phyloP scores from a whole-genome alignment of 2,329 filamentous ascomycete genomes.

The Stagonosporopsis tanaceti region DNA sequence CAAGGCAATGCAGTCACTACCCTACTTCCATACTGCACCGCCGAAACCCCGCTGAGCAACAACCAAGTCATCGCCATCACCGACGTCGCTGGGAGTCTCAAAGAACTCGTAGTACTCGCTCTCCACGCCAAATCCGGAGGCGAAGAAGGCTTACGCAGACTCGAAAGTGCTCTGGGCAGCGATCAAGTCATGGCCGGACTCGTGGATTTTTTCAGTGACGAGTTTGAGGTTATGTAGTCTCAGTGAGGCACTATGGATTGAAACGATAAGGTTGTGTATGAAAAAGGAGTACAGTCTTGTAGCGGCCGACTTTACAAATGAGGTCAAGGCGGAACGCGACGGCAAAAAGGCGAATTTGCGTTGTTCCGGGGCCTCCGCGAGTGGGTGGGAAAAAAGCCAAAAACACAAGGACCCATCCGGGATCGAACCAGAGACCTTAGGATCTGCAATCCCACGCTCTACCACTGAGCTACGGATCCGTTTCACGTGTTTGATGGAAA shows the following conservation, averaged over 20 bases:
- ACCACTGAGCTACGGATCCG: slow-evolving; percentile 11
- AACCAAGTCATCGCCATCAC: slow-evolving; percentile 42
- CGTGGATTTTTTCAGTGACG: slow-evolving; percentile 44
- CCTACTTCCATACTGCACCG: slow-evolving; percentile 45
- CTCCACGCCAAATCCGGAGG: slow-evolving; percentile 32
- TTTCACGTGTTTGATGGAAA: no score
- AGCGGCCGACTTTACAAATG: background rate
- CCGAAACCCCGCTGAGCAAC: slow-evolving; percentile 26
- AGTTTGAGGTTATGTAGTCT: slow-evolving; percentile 38
- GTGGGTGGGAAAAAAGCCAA: no score
- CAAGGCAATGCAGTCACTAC: slow-evolving; percentile 24
- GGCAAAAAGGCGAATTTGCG: no score
- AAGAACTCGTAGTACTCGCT: slow-evolving; percentile 42
- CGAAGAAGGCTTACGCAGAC: slow-evolving; percentile 10
- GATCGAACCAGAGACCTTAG: slow-evolving; percentile 16
- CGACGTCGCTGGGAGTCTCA: slow-evolving; percentile 43
- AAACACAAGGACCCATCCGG: no score
- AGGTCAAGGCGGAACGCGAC: background rate
- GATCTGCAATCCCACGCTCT: slow-evolving; percentile 17
- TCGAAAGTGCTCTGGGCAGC: slow-evolving; percentile 36
- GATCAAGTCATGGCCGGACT: slow-evolving; percentile 29
- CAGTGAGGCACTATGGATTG: background rate
- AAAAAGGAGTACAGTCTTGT: background rate
- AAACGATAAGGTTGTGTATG: background rate
- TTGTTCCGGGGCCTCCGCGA: no score